Conservation (phyloP, 345 rosid genomes). For the Lumnitzera racemosa region DNA sequence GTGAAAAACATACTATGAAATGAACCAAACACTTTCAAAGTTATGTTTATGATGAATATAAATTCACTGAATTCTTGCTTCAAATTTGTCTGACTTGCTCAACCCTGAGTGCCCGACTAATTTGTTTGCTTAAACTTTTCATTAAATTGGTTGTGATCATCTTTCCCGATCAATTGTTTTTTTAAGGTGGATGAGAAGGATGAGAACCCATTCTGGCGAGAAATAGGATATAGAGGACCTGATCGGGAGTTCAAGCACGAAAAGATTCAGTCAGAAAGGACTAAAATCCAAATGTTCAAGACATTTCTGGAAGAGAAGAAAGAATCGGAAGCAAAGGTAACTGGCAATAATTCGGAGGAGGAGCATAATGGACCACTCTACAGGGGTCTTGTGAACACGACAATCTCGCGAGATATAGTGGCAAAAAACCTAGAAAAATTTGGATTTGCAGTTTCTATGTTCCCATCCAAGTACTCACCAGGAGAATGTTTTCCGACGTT, state of each 20-base stretch:
- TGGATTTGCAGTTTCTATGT: slow-evolving; percentile 39
- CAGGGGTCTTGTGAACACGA: slow-evolving; percentile 40
- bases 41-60: too few relatives aligned
- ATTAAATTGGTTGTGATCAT: too few relatives aligned
- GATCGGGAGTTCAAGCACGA: slow-evolving; percentile 33
- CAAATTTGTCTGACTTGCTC: too few relatives aligned
- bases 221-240: slow-evolving; percentile 66
- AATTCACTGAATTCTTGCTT: too few relatives aligned
- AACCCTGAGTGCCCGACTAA: too few relatives aligned
- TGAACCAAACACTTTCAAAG: too few relatives aligned
- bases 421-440: slow-evolving; percentile 21
- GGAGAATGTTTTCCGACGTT: slow-evolving; percentile 24
- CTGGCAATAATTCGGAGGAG: slow-evolving; percentile 20
- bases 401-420: slow-evolving; percentile 35
- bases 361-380: slow-evolving; percentile 54
- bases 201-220: slow-evolving; percentile 59
- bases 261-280: slow-evolving; percentile 8
- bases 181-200: slow-evolving; percentile 48
- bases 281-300: background rate
- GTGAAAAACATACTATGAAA: too few relatives aligned
- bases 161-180: too few relatives aligned
- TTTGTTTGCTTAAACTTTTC: too few relatives aligned
- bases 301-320: slow-evolving; percentile 3
- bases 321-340: background rate
- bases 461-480: slow-evolving; percentile 4